Base-by-base conservation (phyloP, 2,329 filamentous ascomycete genomes). In the Blastomyces parvus region DNA sequence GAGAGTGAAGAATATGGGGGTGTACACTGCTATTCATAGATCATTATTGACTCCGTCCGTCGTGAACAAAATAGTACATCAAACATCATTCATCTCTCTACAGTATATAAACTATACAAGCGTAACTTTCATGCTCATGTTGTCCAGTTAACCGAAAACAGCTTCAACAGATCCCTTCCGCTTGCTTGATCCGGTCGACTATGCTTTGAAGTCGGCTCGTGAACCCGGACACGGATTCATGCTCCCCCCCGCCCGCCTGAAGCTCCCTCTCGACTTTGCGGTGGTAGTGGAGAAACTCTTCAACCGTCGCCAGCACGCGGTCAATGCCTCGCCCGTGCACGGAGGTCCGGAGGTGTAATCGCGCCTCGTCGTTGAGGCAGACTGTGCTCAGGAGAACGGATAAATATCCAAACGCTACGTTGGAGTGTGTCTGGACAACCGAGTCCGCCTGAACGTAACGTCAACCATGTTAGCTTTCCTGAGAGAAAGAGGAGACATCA, bases 381-480 rank as follows among this genome's bases (percentile, higher is more conserved):
- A 97, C 78, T 67, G 91, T 94, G 22, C 91, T 90, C 2, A 97
- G 81, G 6, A 96, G 80, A 17, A 97, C 87, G 0, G 91, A 87
- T 30, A 97, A 81, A 73, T 96, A 97, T 19, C 91, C 92, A 73
- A 93, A 86, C 1, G 89, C 87, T 36, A 97, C 91, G 68, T 92
- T 91, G 60, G 88, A 82, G 64, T 89, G 86, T 33, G 87, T 87
- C 71, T 92, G 90, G 70, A 90, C 76, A 64, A 83, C 76, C 6
- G 81, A 83, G 66, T 81, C 74, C 62, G 81, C 82, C 80, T 83
- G 62, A 6, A 59, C 17, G 40, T 14, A 60, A 60, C 59, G 40
- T 17, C 2, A 42, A 14, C 11, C 0, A 62, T 17, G 36, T 63
- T 55, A 63, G 50, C 38, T 62, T 9, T n/a, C 11, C n/a, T 44